Conservation (phyloP, 2,329 filamentous ascomycete genomes). For the Tolypocladium amazonense region DNA sequence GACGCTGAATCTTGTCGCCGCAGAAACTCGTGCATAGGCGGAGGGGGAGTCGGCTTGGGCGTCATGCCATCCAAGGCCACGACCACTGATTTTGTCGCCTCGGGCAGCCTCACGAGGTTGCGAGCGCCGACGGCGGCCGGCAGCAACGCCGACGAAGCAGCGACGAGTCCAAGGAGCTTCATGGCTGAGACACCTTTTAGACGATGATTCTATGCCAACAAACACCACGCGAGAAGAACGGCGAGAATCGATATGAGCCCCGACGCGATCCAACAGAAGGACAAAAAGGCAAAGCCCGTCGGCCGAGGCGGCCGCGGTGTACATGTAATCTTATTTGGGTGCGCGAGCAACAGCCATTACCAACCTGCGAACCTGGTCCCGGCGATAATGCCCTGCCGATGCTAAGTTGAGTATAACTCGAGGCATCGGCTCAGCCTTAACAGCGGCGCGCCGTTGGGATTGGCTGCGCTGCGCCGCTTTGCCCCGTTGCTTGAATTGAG, state of each 20-base stretch:
- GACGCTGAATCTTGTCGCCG: conserved; percentile 2
- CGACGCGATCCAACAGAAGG: background rate
- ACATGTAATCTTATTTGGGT: conserved; percentile 3
- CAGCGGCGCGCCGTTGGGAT: conserved; percentile 4
- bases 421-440: conserved; percentile 5
- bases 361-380: background rate
- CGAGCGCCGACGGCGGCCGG: conserved; percentile 20
- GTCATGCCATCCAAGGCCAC: conserved; percentile 21
- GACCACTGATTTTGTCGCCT: conserved; percentile 22
- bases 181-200: conserved; percentile 6
- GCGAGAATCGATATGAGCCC: background rate
- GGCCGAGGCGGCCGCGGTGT: background rate
- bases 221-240: background rate
- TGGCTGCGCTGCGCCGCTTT: background rate
- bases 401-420: background rate
- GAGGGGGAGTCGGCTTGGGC: conserved; percentile 31
- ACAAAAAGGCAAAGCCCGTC: background rate
- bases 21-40: conserved; percentile 21
- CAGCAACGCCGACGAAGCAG: conserved; percentile 13
- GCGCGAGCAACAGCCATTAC: background rate
- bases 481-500: conserved; percentile 1
- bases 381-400: conserved; percentile 1
- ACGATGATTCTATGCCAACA: background rate
- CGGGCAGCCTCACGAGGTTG: conserved; percentile 13
- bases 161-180: conserved; percentile 9